Base-by-base conservation (phyloP, 495 filamentous ascomycete genomes). In the Aeminium ludgeri region DNA sequence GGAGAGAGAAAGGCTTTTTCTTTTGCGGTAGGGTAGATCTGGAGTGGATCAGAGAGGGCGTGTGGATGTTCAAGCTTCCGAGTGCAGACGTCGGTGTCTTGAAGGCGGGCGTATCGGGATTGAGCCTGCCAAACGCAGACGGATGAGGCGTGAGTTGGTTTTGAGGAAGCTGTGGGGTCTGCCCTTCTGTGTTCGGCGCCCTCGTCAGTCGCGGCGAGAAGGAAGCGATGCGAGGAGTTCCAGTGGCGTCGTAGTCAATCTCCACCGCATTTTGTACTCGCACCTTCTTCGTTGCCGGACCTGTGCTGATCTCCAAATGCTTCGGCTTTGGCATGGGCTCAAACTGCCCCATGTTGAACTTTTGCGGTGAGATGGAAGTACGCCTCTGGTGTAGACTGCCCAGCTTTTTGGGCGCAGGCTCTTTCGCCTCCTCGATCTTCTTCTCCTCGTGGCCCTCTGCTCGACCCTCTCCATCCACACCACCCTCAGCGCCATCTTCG, bases 1-100 rank as follows among this genome's bases (percentile, higher is more conserved):
- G 63, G 36, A 80, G 52, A 46, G 70, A 65, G 53, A 72, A 67
- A 10, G 46, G 41, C 20, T 17, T 25, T 13, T 46, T 38, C 29
- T 1, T 13, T 8, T 4, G 33, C 3, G 32, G 29, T 10, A 5
- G 18, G 11, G 6, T 0, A 18, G n/a, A 2, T 20, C 27, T 41
- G 34, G 40, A 34, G 23, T 1, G 32, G 30, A 3, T 19, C 5
- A 6, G 36, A 30, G 35, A n/a, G 17, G 16, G 30, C 15, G 31
- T 34, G 30, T 29, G 17, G 32, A n/a, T 28, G 38, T 3, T 32
- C 44, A 20, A 38, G 37, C 11, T 27, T 38, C 13, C 37, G 25
- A 32, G 36, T n/a, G 28, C 20, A 30, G 13, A 25, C 8, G 23
- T 25, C 23, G 23, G 23, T 4, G 23, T 25, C 23, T 25, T 25